Evolutionary conservation across 1,284 basidiomycete genomes (phyloP), one percentile per base, ranked within the genome.

Genomic region (Ustilago hordei): DNA sequence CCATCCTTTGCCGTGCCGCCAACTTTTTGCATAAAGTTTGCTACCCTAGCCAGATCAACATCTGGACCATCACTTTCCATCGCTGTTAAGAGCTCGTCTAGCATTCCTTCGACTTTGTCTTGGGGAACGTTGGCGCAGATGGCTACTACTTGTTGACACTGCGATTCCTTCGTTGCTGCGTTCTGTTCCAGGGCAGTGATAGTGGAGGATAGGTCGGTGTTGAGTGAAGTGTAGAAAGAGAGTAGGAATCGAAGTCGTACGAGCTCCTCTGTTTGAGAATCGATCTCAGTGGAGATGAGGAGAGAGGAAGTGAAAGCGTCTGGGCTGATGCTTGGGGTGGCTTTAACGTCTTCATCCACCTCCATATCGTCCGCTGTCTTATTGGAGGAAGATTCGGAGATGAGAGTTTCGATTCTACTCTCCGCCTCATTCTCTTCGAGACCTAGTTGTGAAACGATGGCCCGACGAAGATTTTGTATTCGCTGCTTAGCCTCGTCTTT

Each of bases 81-180:
- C 31, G 95, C 94, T 64, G 93, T 89, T 31, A 95, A 90, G 53
- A 97, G 89, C 78, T 94, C 92, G 83, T 95, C 93, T 56, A 96
- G 89, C 91, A 94, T 93, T 92, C 91, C 91, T 87, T 97, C 95
- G 53, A 98, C 93, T 85, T 92, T 92, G 80, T 95, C 93, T 55
- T 94, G 89, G 2, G 93, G 90, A 58, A 95, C 92, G 50, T 93
- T 93, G 8, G 94, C 94, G 86, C 94, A 96, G 60, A 96, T 88
- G 28, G 94, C 91, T 23, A 98, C 92, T 69, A 98, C 92, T 87
- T 92, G 94, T 87, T 94, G 92, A 88, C 93, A 97, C 87, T 93
- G 91, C 78, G 92, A 92, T 83, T 95, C 92, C 86, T 93, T 94
- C 86, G 93, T 55, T 8, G 67, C 85, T n/a, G 94, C 87, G 0